Conservation (phyloP, 2,329 filamentous ascomycete genomes). For the Tolypocladium endophyticum region DNA sequence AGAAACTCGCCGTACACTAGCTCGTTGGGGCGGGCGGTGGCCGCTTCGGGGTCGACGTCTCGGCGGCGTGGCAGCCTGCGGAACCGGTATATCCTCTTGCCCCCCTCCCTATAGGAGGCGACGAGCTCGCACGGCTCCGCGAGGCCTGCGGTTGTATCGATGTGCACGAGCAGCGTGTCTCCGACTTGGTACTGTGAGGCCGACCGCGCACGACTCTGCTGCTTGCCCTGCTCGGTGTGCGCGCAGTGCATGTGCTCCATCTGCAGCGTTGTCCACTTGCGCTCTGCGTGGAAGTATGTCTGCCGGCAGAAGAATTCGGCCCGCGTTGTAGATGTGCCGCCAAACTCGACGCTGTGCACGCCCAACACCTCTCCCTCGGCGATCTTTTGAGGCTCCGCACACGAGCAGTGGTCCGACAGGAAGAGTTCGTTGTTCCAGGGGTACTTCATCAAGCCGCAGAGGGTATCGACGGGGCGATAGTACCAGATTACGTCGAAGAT, state of each 20-base stretch:
- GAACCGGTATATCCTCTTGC: slow-evolving; percentile 23
- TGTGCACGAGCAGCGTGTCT: slow-evolving; percentile 46
- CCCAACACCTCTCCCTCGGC: slow-evolving; percentile 43
- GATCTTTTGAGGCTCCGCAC: slow-evolving; percentile 37
- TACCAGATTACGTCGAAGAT: slow-evolving; percentile 63
- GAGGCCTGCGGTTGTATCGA: slow-evolving; percentile 15
- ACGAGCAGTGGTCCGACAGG: slow-evolving; percentile 66
- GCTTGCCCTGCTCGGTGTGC: slow-evolving; percentile 15
- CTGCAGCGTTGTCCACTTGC: slow-evolving; percentile 50
- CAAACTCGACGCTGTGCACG: slow-evolving; percentile 48
- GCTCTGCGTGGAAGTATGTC: slow-evolving; percentile 50
- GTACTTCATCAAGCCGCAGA: slow-evolving; percentile 57
- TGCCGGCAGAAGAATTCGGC: slow-evolving; percentile 59
- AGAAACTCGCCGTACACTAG: slow-evolving; percentile 44
- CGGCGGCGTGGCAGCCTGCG: slow-evolving; percentile 42
- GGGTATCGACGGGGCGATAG: slow-evolving; percentile 60
- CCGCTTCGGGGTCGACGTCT: slow-evolving; percentile 20
- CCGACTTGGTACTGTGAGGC: slow-evolving; percentile 32
- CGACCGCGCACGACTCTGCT: neutral
- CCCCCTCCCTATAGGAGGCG: slow-evolving; percentile 9
- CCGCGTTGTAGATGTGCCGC: slow-evolving; percentile 32
- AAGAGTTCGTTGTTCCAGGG: slow-evolving; percentile 66
- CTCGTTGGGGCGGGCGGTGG: slow-evolving; percentile 39
- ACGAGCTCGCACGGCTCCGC: slow-evolving; percentile 55
- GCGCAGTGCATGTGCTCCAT: slow-evolving; percentile 43